Base-by-base conservation (phyloP, 2,329 filamentous ascomycete species). In the Immersiporthe knoxdaviesiana region DNA sequence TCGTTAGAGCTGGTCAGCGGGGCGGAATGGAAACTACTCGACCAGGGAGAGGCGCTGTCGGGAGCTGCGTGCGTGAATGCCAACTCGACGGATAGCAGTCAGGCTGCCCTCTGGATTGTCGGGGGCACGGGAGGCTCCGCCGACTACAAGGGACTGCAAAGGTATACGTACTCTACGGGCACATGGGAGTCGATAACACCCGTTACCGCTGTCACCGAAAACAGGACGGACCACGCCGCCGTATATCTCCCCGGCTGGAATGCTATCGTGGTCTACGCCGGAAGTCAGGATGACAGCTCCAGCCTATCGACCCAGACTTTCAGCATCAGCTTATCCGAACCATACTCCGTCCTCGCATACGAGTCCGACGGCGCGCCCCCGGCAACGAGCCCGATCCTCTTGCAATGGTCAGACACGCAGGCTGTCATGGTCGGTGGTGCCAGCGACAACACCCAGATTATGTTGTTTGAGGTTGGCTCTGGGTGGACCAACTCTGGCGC, bases 211-310 rank as follows among this genome's bases (percentile, higher is more conserved):
- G 87, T 90, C 60, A 86, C 91, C 62, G 85, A 91, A 76, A 88
- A 93, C 75, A 89, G 93, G 69, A 83, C 88, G 69, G 87, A 90
- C 74, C 95, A 98, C 78, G 90, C 88, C 73, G 91, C 91, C 16
- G 85, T 88, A 24, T 97, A 94, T 77, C 83, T 98, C 66, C 85
- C 89, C 71, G 85, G 85, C 30, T 87, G 88, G 21, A 85, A 92
- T 67, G 86, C 88, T 4, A 92, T 98, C 67, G 80, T 97, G 32
- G 85, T 97, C 35, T 97, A 94, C 77, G 92, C 90, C 41, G 95
- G 95, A 60, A 88, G 85, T 21, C 88, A 90, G 74, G 87, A 90
- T 73, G 88, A 87, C 35, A 81, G 81, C 44, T 78, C 81, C 11
- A 79, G 81, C 8, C 81, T 87, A 0, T 94, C 92, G 0, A 88